These are phyloP conservation scores for Pezicula carpinea DNA, from an alignment of 2,329 filamentous ascomycete genomes.

Conservation along the genomic window DNA sequence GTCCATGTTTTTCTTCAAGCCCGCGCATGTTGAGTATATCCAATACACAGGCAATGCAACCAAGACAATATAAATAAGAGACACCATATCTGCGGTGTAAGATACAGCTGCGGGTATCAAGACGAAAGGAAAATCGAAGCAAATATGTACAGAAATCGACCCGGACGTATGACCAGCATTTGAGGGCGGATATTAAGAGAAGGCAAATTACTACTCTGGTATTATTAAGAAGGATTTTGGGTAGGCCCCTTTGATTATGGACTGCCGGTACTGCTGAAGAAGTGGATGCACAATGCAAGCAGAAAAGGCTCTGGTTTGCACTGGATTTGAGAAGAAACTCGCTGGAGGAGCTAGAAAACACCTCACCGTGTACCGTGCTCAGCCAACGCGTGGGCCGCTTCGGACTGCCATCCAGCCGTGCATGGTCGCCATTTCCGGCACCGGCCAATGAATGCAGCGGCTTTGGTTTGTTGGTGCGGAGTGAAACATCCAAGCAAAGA, in stretches of 20 bases:
- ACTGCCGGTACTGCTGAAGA: neutral
- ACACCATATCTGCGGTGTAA: slow-evolving; percentile 15
- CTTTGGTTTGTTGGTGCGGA: neutral
- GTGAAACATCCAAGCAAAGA: neutral
- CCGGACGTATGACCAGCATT: slow-evolving; percentile 4
- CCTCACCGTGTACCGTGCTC: too few relatives aligned
- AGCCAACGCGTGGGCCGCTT: slow-evolving; percentile 2
- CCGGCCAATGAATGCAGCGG: neutral
- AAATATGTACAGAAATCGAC: slow-evolving; percentile 5
- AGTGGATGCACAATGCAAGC: neutral
- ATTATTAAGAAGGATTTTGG: neutral
- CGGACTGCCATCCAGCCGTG: slow-evolving; percentile 1
- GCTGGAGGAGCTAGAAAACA: neutral
- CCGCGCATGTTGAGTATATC: slow-evolving; percentile 19
- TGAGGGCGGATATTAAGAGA: neutral
- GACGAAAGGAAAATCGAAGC: neutral
- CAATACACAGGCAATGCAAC: slow-evolving; percentile 15
- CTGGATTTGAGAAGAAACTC: neutral
- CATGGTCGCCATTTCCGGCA: neutral
- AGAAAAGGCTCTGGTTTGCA: neutral
- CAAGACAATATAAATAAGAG: slow-evolving; percentile 15
- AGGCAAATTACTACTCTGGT: neutral
- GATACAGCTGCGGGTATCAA: neutral
- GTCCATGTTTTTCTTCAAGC: slow-evolving; percentile 41
- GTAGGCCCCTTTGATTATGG: neutral